Evolutionary conservation across 2,329 filamentous ascomycete species (phyloP), one percentile per base, ranked within the genome.

Genomic region (Pezicula neosporulosa): DNA sequence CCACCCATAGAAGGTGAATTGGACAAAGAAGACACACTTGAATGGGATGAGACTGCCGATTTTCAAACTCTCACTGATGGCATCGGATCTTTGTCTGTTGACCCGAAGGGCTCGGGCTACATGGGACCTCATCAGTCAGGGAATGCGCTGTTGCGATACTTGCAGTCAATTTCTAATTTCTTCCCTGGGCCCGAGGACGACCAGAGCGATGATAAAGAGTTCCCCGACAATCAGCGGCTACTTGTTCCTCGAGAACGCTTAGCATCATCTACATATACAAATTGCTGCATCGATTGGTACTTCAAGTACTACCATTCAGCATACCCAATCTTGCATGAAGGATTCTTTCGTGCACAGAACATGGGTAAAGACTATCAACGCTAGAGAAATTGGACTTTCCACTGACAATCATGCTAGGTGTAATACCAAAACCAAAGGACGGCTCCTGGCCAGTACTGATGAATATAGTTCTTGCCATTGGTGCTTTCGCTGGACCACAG

Each of bases 311-410:
- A 75, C 53, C 72, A 77, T 56, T 56, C 67, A 8, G 68, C 68
- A 4, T 77, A 76, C 48, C 75, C 74, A 0, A 68, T 77, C 27
- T 56, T 77, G 3, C 72, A 77, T 52, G 74, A 77, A 51, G 64
- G 69, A 2, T 72, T 70, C 0, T 77, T 77, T 50, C 64, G 72
- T 18, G 72, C 66, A 10, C 61, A 67, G 55, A 63, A 62, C 38
- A 68, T 66, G 66, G 65, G 56, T 62, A 56, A 67, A 19, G 60
- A 64, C 33, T 37, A 37, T 21, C 21, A 21, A 21, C 21, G 5
- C 21, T 5, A 21, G 21, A 21, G 21, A 21, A 21, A 21, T 21
- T 21, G 3, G 21, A 21, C 3, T 5, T 21, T 21, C 5, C 21
- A 21, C 21, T 21, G 21, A 21, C 21, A 21, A 21, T 21, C 21